These are phyloP conservation scores for Anisodus tanguticus DNA, from an alignment of 257 asterid genomes.

Conservation along the genomic window DNA sequence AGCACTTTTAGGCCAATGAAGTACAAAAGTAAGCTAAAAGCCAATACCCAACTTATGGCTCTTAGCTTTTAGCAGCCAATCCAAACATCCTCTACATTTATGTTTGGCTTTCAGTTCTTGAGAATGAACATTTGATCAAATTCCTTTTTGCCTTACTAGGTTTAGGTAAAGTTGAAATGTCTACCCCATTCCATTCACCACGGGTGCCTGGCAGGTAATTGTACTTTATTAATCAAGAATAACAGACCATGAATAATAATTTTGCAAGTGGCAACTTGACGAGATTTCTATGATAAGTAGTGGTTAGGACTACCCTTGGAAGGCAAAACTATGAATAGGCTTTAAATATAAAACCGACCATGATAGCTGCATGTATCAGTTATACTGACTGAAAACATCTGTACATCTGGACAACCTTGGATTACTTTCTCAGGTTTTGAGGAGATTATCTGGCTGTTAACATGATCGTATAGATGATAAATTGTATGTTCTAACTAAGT, in stretches of 20 bases:
- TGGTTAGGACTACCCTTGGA: slow-evolving; percentile 19
- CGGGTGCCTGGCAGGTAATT: slow-evolving; percentile 59
- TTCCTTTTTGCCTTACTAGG: slow-evolving; percentile 51
- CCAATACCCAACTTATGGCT: no score
- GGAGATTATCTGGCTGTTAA: slow-evolving; percentile 13
- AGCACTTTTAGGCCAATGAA: no score
- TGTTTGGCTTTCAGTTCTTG: slow-evolving; percentile 24
- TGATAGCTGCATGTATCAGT: not conserved
- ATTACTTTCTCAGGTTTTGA: slow-evolving; percentile 9
- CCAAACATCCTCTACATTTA: not conserved
- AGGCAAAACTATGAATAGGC: slow-evolving; percentile 11
- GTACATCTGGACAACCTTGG: not conserved
- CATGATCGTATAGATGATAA: not conserved
- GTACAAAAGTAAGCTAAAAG: no score
- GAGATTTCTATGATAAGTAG: slow-evolving; percentile 17
- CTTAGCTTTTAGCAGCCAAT: no score
- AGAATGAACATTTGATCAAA: slow-evolving; percentile 32
- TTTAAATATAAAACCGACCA: not conserved
- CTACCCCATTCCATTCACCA: slow-evolving; percentile 83
- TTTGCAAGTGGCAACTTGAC: slow-evolving; percentile 15
- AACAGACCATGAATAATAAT: slow-evolving; percentile 29
- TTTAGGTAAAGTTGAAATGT: slow-evolving; percentile 73
- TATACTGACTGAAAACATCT: not conserved
- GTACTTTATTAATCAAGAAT: slow-evolving; percentile 5
- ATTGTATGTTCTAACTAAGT: not conserved